Conservation (phyloP, 2,329 filamentous ascomycete genomes). For the Xylaria sp. region DNA sequence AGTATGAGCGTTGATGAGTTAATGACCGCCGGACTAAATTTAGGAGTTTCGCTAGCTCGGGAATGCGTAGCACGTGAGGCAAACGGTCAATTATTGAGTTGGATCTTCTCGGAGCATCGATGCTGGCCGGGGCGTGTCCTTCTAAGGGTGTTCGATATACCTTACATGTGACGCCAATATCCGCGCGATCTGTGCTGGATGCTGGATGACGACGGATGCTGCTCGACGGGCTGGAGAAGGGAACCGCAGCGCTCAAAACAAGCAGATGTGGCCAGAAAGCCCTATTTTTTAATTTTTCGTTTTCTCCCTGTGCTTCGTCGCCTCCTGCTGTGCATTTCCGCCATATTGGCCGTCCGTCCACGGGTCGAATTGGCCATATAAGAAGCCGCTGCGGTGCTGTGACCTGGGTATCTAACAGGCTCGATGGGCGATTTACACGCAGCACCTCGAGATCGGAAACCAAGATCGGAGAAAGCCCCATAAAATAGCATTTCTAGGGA, state of each 20-base stretch:
- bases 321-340: constrained; percentile 7
- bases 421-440: constrained; percentile 34
- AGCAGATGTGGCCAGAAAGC: not conserved
- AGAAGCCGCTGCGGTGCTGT: constrained; percentile 14
- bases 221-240: constrained; percentile 1
- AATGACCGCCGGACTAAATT: not conserved
- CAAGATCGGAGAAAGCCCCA: constrained; percentile 35
- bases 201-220: not conserved
- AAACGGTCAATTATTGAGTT: constrained; percentile 1
- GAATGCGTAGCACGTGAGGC: constrained; percentile 17
- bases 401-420: constrained; percentile 13
- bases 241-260: not conserved
- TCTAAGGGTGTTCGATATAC: not conserved
- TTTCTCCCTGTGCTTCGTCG: not conserved
- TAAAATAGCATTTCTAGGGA: constrained; percentile 43
- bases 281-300: not conserved
- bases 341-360: constrained; percentile 19
- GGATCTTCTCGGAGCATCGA: constrained; percentile 1
- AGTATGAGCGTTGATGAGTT: no score
- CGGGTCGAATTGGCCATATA: constrained; percentile 24
- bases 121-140: constrained; percentile 2
- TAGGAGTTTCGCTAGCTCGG: not conserved
- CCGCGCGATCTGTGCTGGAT: not conserved
- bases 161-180: constrained; percentile 13
- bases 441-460: constrained; percentile 44